Base-by-base conservation (phyloP, 192 early-diverging fungal species). In the Coemansia asiatica region DNA sequence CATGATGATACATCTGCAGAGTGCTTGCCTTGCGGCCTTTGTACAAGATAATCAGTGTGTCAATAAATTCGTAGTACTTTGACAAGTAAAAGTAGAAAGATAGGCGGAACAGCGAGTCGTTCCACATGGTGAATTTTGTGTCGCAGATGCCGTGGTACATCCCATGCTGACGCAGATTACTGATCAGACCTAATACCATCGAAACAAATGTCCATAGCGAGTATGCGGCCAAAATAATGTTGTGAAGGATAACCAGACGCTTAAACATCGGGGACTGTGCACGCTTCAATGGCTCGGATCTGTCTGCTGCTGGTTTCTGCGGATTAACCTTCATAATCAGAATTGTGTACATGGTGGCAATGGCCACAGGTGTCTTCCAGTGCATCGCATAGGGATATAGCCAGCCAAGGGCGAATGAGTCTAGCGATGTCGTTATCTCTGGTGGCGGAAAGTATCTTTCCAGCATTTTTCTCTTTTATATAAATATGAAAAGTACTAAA, bases 1-100 rank as follows among this genome's bases (percentile, higher is more conserved):
- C 87, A 72, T 95, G 93, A 79, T 95, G 93, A 71, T 92, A 95
- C 60, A 88, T 89, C 81, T 95, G 93, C 68, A 95, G 81, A 13
- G 89, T 85, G 33, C 90, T 91, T 0, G 89, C 89, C 56, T 60
- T 64, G 27, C 78, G 75, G 7, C 91, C 91, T 80, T 95, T 93
- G 60, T 89, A 54, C 36, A 95, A 79, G 64, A 95, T 90, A 73
- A 95, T 93, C 54, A 88, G 79, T 53, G 93, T 95, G 71, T 95
- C 93, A 56, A 95, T 82, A 61, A 95, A 86, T 75, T 95, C 93
- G 80, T 93, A 94, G 76, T 87, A 91, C 81, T 92, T 92, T 78
- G 89, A 91, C 56, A 95, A 85, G 84, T 95, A 95, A 78, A 95
- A 95, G 60, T 91, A 76, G 61, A 88, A 95, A 27, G 88, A 88